Percentiles rank a stretch among this genome's conserved stretches.
These are phyloP conservation scores for Lodderomyces pseudojiufengensis DNA, from an alignment of 1,139 yeast genomes.

Conservation along the genomic window DNA sequence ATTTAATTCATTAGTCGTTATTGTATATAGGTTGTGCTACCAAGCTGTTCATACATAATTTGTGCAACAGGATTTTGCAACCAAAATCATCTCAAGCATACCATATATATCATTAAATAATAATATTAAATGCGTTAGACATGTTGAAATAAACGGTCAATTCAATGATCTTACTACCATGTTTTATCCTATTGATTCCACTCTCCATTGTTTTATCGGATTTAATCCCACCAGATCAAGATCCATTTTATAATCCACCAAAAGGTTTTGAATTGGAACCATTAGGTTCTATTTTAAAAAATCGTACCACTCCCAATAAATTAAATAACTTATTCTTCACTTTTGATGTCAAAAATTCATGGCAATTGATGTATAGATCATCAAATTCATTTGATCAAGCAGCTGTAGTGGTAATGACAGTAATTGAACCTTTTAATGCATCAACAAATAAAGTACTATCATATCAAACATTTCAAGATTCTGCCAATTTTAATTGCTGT, in stretches of 20 bases:
- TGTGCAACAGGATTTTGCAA: not conserved
- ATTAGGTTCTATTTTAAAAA: constrained; percentile 25
- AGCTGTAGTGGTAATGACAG: constrained; percentile 28
- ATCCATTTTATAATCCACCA: constrained; percentile 28
- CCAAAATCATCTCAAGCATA: too few species aligned
- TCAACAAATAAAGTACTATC: constrained; percentile 21
- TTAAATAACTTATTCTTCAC: constrained; percentile 16
- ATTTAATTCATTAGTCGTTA: too few species aligned
- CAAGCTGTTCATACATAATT: too few species aligned
- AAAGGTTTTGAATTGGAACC: constrained; percentile 20
- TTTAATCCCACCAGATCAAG: constrained; percentile 14
- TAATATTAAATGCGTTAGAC: too few species aligned
- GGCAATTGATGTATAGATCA: constrained; percentile 33
- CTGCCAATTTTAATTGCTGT: constrained; percentile 14
- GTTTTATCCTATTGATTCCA: too few species aligned
- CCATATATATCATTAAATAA: too few species aligned
- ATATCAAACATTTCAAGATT: constrained; percentile 17
- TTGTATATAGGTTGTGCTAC: too few species aligned
- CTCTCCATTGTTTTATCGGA: too few species aligned
- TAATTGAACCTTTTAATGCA: constrained; percentile 29
- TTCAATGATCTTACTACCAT: too few species aligned
- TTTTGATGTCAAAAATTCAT: constrained; percentile 17
- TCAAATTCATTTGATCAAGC: constrained; percentile 29
- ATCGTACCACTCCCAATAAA: constrained; percentile 21
- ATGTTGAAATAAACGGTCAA: too few species aligned